Conservation (phyloP, 345 rosid species). For the Euphorbia peplus region DNA sequence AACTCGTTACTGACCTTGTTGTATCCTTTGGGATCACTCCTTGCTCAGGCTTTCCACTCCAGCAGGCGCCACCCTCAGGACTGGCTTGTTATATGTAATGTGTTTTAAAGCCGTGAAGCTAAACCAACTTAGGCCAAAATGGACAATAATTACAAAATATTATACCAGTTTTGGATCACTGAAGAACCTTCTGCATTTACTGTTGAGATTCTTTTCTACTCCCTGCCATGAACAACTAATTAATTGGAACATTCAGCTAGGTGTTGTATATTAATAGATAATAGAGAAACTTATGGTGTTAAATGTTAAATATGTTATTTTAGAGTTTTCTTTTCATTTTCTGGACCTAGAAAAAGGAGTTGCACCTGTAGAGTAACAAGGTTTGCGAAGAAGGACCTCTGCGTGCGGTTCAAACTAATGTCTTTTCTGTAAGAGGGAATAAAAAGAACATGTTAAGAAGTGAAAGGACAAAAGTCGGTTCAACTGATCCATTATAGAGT, state of each 20-base stretch:
- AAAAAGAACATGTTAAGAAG: background rate
- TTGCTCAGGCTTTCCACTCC: too few species aligned
- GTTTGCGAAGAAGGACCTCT: slow-evolving; percentile 55
- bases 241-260: slow-evolving; percentile 2
- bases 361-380: slow-evolving; percentile 67
- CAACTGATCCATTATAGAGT: background rate
- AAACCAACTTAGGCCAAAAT: too few species aligned
- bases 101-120: too few species aligned
- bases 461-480: background rate
- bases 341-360: background rate
- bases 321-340: background rate
- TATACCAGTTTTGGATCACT: slow-evolving; percentile 58
- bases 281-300: background rate
- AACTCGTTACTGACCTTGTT: too few species aligned
- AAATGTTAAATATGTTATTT: background rate
- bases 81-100: too few species aligned
- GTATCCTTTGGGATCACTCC: too few species aligned
- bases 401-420: slow-evolving; percentile 50
- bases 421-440: slow-evolving; percentile 57
- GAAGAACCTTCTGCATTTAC: slow-evolving; percentile 48
- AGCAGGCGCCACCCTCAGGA: too few species aligned
- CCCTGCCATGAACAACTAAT: slow-evolving; percentile 47
- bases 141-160: too few species aligned
- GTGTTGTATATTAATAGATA: background rate
- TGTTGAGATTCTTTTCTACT: slow-evolving; percentile 52